Evolutionary conservation across 768 basidiomycete species (phyloP), one percentile per base, ranked within the genome.

Genomic region (Lactarius pseudohatsudake): DNA sequence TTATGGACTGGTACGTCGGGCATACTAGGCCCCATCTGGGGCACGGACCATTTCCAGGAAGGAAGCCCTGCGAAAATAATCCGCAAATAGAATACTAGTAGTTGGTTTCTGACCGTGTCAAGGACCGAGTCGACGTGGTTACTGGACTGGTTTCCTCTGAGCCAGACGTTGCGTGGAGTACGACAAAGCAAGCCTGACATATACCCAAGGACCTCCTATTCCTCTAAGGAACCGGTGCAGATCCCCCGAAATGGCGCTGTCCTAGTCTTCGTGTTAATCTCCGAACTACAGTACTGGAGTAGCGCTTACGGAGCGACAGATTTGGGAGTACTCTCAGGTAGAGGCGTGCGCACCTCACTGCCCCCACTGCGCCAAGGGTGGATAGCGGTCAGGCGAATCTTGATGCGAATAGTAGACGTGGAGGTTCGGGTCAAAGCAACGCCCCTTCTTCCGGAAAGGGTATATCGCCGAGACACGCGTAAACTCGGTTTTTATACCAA

Each of bases 221-320:
- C 50, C 43, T 50, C 47, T 7, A 26, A 40, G 34, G n/a, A 22
- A 53, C 50, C 50, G 50, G 7, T 18, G 38, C 45, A 57, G 43
- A 61, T 57, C 59, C 4, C 16, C 57, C 5, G 4, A 9, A 36
- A 5, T 11, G 7, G 56, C 38, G 57, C 28, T 53, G 36, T 53
- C 56, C 28, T 26, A 22, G 45, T 47, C n/a, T 40, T 57, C 34
- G 22, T 55, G 18, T 62, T 57, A 50, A 62, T 57, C 41, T 41
- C 47, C 26, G 16, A n/a, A 36, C 56, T 34, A 57, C 41, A 18
- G 8, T 9, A 34, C 32, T 34, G 8, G 32, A 34, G 1, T 34
- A 1, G 32, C 34, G 34, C 34, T 9, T 34, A 34, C 34, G 20
- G n/a, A 11, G 45, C 26, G 13, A 53, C 9, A n/a, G 55, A 34